phyloP scores from a whole-genome alignment of 495 filamentous ascomycete genomes.

The Paragyromitra xinjiangensis region DNA sequence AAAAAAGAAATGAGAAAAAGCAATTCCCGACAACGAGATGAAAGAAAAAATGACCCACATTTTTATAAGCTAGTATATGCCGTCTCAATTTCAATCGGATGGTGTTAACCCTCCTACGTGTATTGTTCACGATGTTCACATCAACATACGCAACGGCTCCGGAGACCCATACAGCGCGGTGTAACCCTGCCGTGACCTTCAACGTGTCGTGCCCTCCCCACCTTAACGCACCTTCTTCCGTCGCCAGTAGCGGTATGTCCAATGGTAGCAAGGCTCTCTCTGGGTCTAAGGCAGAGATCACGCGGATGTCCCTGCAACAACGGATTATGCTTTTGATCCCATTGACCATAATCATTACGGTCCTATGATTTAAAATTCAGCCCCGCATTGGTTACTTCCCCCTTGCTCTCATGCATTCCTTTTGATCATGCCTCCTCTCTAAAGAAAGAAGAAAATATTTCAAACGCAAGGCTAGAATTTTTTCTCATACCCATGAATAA shows the following conservation, averaged over 20 bases:
- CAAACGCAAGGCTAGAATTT: constrained; percentile 3
- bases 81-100: constrained; percentile 62
- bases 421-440: neutral
- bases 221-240: constrained; percentile 62
- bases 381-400: constrained; percentile 23
- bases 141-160: constrained; percentile 67
- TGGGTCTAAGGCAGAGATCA: constrained; percentile 59
- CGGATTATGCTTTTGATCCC: constrained; percentile 48
- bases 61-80: constrained; percentile 63
- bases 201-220: constrained; percentile 59
- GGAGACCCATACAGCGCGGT: constrained; percentile 68
- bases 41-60: constrained; percentile 57
- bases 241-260: constrained; percentile 63
- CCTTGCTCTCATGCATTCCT: neutral
- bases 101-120: constrained; percentile 61
- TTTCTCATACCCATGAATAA: constrained; percentile 58
- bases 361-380: constrained; percentile 38
- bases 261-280: constrained; percentile 66
- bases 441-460: constrained; percentile 2
- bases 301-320: constrained; percentile 54
- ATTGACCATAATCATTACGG: constrained; percentile 48
- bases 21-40: constrained; percentile 39
- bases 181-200: constrained; percentile 65
- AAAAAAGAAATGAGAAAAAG: constrained; percentile 55
- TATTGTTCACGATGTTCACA: constrained; percentile 64